Conservation (phyloP, 2,329 filamentous ascomycete species). For the Paecilomyces formosus region DNA sequence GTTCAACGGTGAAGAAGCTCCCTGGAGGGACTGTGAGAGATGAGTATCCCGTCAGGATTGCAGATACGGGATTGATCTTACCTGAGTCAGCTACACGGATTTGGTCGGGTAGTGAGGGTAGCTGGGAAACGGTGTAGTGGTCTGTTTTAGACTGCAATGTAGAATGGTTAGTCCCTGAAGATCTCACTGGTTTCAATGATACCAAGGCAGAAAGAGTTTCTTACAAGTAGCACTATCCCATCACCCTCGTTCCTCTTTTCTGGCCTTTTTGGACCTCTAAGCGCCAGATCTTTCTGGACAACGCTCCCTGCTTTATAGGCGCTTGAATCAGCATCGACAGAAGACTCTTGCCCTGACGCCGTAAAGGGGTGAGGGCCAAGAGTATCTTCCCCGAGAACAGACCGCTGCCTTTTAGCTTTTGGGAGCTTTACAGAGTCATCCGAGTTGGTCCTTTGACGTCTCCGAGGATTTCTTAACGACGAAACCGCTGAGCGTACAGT, state of each 20-base stretch:
- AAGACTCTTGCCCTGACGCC: slow-evolving; percentile 12
- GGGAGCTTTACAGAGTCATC: slow-evolving; percentile 40
- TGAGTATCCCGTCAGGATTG: slow-evolving; percentile 5
- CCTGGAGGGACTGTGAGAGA: slow-evolving; percentile 51
- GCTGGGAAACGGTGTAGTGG: slow-evolving; percentile 76
- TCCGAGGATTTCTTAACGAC: slow-evolving; percentile 27
- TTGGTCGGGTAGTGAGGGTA: slow-evolving; percentile 73
- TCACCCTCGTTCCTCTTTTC: slow-evolving; percentile 25
- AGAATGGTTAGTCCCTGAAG: neutral
- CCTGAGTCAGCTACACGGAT: slow-evolving; percentile 60
- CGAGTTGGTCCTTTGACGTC: slow-evolving; percentile 34
- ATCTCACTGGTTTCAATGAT: neutral
- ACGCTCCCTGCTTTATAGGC: slow-evolving; percentile 11
- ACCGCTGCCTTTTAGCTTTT: slow-evolving; percentile 40
- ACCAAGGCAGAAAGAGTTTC: slow-evolving; percentile 6
- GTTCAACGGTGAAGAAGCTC: slow-evolving; percentile 57
- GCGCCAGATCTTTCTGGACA: slow-evolving; percentile 24
- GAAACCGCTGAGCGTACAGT: slow-evolving; percentile 7
- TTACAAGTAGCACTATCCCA: slow-evolving; percentile 30
- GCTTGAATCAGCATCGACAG: slow-evolving; percentile 6
- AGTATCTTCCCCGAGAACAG: slow-evolving; percentile 31
- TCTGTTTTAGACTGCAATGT: slow-evolving; percentile 66
- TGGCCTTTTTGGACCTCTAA: slow-evolving; percentile 29
- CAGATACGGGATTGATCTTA: slow-evolving; percentile 30
- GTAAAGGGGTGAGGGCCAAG: slow-evolving; percentile 18